Evolutionary conservation across 176 grass and related monocot species (phyloP), one percentile per base, ranked within the genome.

Genomic region (Tillandsia fasciculata): DNA sequence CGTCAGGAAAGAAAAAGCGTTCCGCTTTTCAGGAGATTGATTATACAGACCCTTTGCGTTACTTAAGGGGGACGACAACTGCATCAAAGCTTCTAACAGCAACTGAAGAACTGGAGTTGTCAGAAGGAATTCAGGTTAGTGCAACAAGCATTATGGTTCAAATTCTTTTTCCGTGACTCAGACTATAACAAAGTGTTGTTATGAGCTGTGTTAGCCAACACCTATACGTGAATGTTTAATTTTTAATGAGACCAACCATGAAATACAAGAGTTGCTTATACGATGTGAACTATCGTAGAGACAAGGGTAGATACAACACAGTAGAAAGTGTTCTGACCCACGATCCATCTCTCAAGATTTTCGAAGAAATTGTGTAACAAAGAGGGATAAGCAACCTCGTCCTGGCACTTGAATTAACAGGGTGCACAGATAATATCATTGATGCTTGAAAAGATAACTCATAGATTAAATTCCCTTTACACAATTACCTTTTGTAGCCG

Each of bases 91-190:
- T 78, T 71, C 79, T 97, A 26, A 87, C 89, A 2, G 83, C 83
- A 14, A 63, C 83, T 33, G 83, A 93, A 77, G 94, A 93, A 74
- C 61, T 82, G 10, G 82, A 90, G 58, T 74, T 88, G 48, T 99
- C 94, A 68, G 61, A 85, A 81, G 94, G 84, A 33, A 85, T 99
- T 63, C 94, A 99, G 84, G 94, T 99, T 61, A 49, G 13, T 4
- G 1, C 48, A 53, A 3, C 22, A 42, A 42, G 64, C 15, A 65
- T 51, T 13, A 11, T 49, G 29, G 47, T 29, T 56, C 64, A 49
- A 52, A 51, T 6, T 63, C 33, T 12, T 24, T 81, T 59, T 26
- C 13, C 61, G 13, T 13, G 11, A 48, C 26, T 75, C 49, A 9
- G 12, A 64, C 65, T 64, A 48, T 75, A 11, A 2, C 50, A 53